Conservation (phyloP, 1,284 basidiomycete species). For the Trametes sp. region DNA sequence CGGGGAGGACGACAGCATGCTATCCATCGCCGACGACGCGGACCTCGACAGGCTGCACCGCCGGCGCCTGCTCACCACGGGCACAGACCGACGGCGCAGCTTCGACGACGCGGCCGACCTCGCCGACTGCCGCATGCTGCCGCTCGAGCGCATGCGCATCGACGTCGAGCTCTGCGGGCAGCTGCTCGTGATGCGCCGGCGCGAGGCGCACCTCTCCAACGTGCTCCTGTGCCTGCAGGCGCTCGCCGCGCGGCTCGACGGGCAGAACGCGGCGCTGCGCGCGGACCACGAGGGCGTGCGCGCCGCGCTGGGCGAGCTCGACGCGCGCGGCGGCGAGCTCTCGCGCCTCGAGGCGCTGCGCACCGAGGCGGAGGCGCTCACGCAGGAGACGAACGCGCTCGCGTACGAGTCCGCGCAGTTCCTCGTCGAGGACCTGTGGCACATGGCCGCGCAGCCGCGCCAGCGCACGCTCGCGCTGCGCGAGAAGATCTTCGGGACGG, state of each 20-base stretch:
- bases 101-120: constrained; percentile 65
- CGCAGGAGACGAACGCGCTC: constrained; percentile 71
- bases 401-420: constrained; percentile 77
- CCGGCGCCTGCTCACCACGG: constrained; percentile 25
- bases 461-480: constrained; percentile 68
- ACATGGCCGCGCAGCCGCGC: constrained; percentile 65
- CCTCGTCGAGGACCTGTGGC: constrained; percentile 68
- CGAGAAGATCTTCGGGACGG: constrained; percentile 61
- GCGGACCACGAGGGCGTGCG: constrained; percentile 62
- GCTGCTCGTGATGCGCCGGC: constrained; percentile 68
- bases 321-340: constrained; percentile 53
- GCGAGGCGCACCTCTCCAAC: constrained; percentile 63
- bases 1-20: constrained; percentile 24
- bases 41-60: constrained; percentile 27
- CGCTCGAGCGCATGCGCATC: constrained; percentile 70
- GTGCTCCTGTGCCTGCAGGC: constrained; percentile 54
- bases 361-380: constrained; percentile 56
- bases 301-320: constrained; percentile 53
- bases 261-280: constrained; percentile 61
- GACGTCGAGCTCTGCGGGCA: constrained; percentile 83
- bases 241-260: constrained; percentile 58
- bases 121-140: constrained; percentile 53
- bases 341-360: constrained; percentile 58
- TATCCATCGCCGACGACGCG: constrained; percentile 26
- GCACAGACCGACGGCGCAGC: constrained; percentile 56